Percentiles rank a stretch among this genome's conserved stretches.
Conservation (phyloP, 2,329 filamentous ascomycete species). For the Penicillium vulpinum region DNA sequence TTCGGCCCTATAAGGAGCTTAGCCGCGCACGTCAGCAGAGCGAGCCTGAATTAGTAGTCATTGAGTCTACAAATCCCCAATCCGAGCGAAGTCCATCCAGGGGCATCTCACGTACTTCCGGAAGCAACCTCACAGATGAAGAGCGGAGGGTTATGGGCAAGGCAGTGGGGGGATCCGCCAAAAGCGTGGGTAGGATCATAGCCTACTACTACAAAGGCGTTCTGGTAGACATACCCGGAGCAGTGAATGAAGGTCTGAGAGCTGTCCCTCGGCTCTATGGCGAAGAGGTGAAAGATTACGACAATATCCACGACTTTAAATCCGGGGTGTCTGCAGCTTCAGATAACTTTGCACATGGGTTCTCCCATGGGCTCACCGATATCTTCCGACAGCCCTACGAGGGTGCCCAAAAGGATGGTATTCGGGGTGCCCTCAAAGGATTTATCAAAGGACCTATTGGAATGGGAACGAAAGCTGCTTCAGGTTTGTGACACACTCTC, state of each 20-base stretch:
- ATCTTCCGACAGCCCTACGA: constrained; percentile 33
- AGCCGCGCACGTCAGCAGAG: constrained; percentile 6
- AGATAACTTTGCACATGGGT: constrained; percentile 34
- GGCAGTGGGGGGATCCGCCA: constrained; percentile 20
- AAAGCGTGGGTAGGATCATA: constrained; percentile 29
- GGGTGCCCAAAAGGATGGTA: constrained; percentile 35
- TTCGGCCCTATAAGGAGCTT: constrained; percentile 26
- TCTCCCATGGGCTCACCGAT: constrained; percentile 36
- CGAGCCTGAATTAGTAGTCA: constrained; percentile 4
- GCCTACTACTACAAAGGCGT: constrained; percentile 34
- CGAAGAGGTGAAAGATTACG: constrained; percentile 35
- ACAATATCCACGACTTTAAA: constrained; percentile 35
- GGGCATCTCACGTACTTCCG: background rate
- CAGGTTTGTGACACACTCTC: background rate
- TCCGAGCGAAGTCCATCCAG: background rate
- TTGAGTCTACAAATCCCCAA: constrained; percentile 1
- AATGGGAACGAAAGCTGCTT: constrained; percentile 8
- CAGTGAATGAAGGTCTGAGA: constrained; percentile 38
- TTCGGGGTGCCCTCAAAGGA: constrained; percentile 35
- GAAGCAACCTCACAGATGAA: background rate
- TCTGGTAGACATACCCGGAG: constrained; percentile 40
- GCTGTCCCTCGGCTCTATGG: constrained; percentile 40
- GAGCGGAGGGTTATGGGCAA: background rate
- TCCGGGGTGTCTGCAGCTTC: constrained; percentile 35
- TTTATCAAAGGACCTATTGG: constrained; percentile 34